Conservation (phyloP, 2,329 filamentous ascomycete genomes). For the Dothideomycetidae sp. region DNA sequence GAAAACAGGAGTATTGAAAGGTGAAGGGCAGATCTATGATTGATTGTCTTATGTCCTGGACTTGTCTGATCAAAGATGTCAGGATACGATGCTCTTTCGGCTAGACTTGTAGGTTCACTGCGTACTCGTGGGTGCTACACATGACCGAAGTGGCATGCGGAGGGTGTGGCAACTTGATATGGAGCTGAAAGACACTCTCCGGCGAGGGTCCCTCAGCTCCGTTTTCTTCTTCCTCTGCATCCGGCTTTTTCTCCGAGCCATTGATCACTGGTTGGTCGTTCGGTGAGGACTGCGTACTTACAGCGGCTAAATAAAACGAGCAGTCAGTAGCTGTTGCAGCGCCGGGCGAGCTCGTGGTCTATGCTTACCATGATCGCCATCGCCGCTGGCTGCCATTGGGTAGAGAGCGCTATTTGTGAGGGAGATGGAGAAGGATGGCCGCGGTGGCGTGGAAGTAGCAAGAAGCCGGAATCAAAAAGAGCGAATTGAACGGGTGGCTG, state of each 20-base stretch:
- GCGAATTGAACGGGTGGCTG: background rate
- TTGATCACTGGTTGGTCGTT: constrained; percentile 1
- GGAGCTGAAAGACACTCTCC: constrained; percentile 48
- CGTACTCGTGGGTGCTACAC: constrained; percentile 36
- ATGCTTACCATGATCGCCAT: constrained; percentile 9
- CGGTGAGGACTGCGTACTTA: background rate
- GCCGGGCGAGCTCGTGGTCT: background rate
- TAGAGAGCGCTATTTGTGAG: no score
- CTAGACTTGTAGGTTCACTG: background rate
- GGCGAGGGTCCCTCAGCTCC: constrained; percentile 2
- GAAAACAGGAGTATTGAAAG: constrained; percentile 97
- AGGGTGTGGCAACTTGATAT: constrained; percentile 67
- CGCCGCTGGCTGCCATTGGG: constrained; percentile 9
- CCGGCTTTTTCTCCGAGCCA: constrained; percentile 4
- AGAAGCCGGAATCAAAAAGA: constrained; percentile 2
- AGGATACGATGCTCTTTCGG: constrained; percentile 11
- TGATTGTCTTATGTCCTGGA: constrained; percentile 92
- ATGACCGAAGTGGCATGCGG: constrained; percentile 71
- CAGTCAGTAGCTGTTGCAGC: background rate
- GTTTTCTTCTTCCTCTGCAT: constrained; percentile 5
- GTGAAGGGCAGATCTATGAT: constrained; percentile 86
- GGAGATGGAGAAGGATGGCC: no score
- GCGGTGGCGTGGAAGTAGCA: no score
- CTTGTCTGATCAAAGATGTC: constrained; percentile 62
- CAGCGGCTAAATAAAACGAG: constrained; percentile 1